Base-by-base conservation (phyloP, 352 stramenopile genomes). In the Phytophthora crassamura region DNA sequence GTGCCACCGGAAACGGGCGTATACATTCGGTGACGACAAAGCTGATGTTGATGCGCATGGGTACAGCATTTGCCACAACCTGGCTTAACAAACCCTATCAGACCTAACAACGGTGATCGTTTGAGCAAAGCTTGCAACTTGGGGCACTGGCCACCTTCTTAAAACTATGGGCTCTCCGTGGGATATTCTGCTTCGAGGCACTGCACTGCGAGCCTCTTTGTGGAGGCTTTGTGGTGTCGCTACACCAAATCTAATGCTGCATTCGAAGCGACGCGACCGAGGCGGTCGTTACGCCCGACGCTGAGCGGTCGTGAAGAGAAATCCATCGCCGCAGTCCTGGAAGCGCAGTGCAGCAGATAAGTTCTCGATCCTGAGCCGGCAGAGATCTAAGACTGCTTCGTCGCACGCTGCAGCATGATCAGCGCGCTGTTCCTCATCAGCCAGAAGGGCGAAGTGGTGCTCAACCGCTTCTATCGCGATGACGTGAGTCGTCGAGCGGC, bases 401-500 rank as follows among this genome's bases (percentile, higher is more conserved):
- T 25, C 22, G 22, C 22, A 25, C 22, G 2, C 22, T 25, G 22
- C 34, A 15, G 15, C 14, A 91, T 91, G 82, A 93, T 93, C 73
- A 93, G 84, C 59, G 84, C 80, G 16, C 59, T 93, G 52, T 91
- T 93, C 72, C 69, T 93, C 39, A 89, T 91, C 77, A 89, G 77
- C 64, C 84, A 90, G 47, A 93, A 93, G 74, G 84, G 84, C 50
- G 84, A 93, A 40, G 81, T 93, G 35, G 82, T 91, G 71, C 75
- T 93, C 64, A 91, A 93, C 43, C 82, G 84, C 10, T 90, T 93
- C 70, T 93, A 93, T 66, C 82, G 84, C 41, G 84, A 93, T 54
- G 84, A 93, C 20, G 84, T 93, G 61, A 88, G 84, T 41, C 80
- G 84, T 22, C 82, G 84, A 20, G 81, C 81, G 20, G 84, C 82